Conservation (phyloP, 2,329 filamentous ascomycete genomes). For the Aspergillus sojae region DNA sequence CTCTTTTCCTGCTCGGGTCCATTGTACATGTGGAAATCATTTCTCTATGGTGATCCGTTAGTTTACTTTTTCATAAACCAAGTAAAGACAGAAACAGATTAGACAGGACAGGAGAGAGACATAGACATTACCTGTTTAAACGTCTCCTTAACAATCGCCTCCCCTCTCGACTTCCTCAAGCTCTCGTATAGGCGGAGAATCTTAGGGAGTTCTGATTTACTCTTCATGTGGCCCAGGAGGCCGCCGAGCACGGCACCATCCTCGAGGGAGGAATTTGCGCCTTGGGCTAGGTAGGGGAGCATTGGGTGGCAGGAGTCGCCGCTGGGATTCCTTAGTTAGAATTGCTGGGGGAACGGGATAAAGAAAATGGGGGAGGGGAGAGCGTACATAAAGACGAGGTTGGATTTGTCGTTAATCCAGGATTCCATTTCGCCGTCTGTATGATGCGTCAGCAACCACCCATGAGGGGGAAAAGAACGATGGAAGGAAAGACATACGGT, state of each 20-base stretch:
- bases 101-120: neutral
- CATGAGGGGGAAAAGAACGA: no score
- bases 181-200: slow-evolving; percentile 50
- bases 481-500: slow-evolving; percentile 25
- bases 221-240: slow-evolving; percentile 56
- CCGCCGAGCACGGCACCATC: slow-evolving; percentile 68
- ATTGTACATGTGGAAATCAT: slow-evolving; percentile 56
- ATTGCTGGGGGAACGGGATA: neutral
- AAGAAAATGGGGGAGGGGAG: neutral
- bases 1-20: slow-evolving; percentile 61
- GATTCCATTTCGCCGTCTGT: slow-evolving; percentile 53
- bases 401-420: slow-evolving; percentile 58
- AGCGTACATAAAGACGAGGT: slow-evolving; percentile 48
- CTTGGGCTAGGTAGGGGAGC: slow-evolving; percentile 66
- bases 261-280: slow-evolving; percentile 68
- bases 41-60: slow-evolving; percentile 38
- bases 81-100: neutral
- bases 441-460: neutral
- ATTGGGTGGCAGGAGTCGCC: slow-evolving; percentile 68
- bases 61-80: neutral
- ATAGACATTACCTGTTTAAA: slow-evolving; percentile 50
- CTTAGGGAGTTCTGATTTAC: slow-evolving; percentile 45
- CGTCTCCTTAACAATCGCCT: slow-evolving; percentile 63
- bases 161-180: slow-evolving; percentile 52
- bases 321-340: slow-evolving; percentile 15